Evolutionary conservation across 139 green algal species (phyloP), one percentile per base, ranked within the genome.

Genomic region (Yamagishiella unicocca): DNA sequence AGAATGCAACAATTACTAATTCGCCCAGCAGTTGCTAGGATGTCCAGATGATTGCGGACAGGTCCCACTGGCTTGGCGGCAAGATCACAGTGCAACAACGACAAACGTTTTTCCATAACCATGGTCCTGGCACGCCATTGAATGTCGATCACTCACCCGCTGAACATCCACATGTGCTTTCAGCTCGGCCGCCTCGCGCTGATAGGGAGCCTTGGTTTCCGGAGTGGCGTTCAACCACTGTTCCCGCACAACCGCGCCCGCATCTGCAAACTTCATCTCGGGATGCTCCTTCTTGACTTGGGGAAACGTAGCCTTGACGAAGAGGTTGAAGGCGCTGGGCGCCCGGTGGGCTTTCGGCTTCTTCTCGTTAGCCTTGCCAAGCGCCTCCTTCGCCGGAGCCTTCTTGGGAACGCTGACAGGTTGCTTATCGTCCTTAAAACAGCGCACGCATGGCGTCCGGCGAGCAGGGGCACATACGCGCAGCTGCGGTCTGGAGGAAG

Each of bases 321-420:
- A 89, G 2, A 89, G 61, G 58, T 89, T 83, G 43, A 61, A 89
- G 9, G 84, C 84, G 1, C 31, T 55, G 1, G 73, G 84, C 0
- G 84, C 72, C 2, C 43, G 42, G n/a, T 38, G 42, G 8, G 31
- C 14, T 24, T 42, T 35, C 1, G 46, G 24, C 22, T 70, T 43
- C 58, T 73, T 58, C 21, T 53, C 75, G 24, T 68, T n/a, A n/a
- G 43, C 25, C 40, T 62, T n/a, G 33, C 2, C 29, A 10, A 45
- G 43, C 25, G 27, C 61, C 1, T 38, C 29, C 58, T 85, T 85
- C 22, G 64, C 61, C 21, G 62, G 43, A 37, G 66, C 70, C 70
- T 78, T 78, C 70, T 78, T 78, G 14, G 70, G 40, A 55, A 46
- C 33, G 66, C 31, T 74, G 9, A 25, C 17, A 21, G 31, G 17